Base-by-base conservation (phyloP, 2,329 filamentous ascomycete genomes). In the Colletotrichum horii region DNA sequence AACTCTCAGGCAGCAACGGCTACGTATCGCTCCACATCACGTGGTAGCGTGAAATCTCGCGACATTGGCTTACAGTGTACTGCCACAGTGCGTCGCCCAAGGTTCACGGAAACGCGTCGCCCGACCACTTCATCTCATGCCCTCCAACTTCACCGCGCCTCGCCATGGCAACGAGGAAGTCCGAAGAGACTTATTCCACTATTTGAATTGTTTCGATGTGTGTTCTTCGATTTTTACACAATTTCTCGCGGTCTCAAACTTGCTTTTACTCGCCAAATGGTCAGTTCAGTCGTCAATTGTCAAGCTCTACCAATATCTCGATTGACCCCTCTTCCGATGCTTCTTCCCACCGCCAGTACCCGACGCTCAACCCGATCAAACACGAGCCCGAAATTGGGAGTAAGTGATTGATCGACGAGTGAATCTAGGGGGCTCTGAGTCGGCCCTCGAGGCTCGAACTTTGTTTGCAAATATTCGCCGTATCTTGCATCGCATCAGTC, bases 41-140 rank as follows among this genome's bases (percentile, higher is more conserved):
- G 85, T 87, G 85, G 81, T 83, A 84, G 84, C 85, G 85, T 83
- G 86, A 80, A 80, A 83, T 80, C 81, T 86, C 83, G 85, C 82
- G 84, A 80, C 43, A 52, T 52, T 52, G 43, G 0, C 43, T 76
- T 78, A 78, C 79, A 76, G 38, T 77, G 81, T 78, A 76, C 68
- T 52, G 43, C 1, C 79, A 81, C 81, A 78, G 79, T 79, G 79
- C 64, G 68, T 32, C 58, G 66, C 71, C 48, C 30, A 65, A 68
- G 30, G 60, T 52, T 79, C 80, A 82, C 82, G 80, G 83, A 80
- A 83, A 82, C 86, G 86, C 86, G 86, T 86, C 84, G 84, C 82
- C 83, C 84, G 79, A 80, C 81, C 80, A 85, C 75, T 75, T 72
- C 71, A 71, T 52, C 68, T 22, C 43, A 74, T 52, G 32, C 58